These are phyloP conservation scores for Nakazawaea anatomiae DNA, from an alignment of 805 yeast genomes.

Conservation along the genomic window DNA sequence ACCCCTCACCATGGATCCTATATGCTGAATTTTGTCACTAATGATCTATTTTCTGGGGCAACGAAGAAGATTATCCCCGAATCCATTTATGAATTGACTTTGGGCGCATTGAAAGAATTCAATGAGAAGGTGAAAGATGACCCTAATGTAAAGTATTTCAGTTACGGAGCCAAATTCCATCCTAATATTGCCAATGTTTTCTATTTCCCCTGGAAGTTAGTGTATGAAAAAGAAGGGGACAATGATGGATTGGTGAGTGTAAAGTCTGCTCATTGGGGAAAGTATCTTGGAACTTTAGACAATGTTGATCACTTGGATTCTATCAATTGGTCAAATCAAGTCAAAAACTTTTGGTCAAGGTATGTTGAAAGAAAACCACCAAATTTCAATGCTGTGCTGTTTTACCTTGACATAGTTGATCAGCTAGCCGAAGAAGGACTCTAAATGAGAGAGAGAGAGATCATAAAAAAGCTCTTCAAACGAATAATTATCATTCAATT, in stretches of 20 bases:
- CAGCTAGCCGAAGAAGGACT: constrained; percentile 54
- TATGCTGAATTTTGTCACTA: constrained; percentile 64
- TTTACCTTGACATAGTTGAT: constrained; percentile 65
- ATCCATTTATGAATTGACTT: constrained; percentile 60
- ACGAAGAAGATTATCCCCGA: constrained; percentile 19
- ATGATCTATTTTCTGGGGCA: constrained; percentile 18
- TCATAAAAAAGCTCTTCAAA: no score
- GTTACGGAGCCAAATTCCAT: constrained; percentile 71
- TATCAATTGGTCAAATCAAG: constrained; percentile 71
- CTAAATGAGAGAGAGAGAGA: background rate
- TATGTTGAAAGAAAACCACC: constrained; percentile 26
- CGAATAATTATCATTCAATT: no score
- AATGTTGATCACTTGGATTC: constrained; percentile 82
- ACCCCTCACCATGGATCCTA: constrained; percentile 89
- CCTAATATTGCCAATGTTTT: constrained; percentile 64
- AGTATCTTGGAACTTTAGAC: constrained; percentile 70
- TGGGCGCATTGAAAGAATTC: constrained; percentile 44
- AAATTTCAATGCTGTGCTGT: constrained; percentile 58
- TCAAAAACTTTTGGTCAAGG: constrained; percentile 32
- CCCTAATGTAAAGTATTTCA: constrained; percentile 64
- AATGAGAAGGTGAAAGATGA: constrained; percentile 48
- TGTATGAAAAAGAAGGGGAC: constrained; percentile 44
- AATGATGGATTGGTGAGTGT: constrained; percentile 89
- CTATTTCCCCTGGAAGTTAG: constrained; percentile 55
- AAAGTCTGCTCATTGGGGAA: constrained; percentile 76